Conservation (phyloP, 2,329 filamentous ascomycete genomes). For the Alternaria atra region DNA sequence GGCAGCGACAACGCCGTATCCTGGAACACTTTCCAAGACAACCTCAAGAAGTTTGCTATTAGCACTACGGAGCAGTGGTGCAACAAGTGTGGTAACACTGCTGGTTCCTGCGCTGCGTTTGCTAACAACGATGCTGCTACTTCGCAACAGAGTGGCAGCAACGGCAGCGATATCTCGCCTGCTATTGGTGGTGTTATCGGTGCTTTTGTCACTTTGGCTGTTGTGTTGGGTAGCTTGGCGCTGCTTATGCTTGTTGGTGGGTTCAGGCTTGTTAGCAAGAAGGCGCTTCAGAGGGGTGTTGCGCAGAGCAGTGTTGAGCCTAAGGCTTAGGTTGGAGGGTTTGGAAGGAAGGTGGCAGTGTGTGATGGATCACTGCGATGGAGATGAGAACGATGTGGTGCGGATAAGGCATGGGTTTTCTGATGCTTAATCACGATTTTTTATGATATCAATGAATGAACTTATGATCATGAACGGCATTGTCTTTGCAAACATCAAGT, state of each 20-base stretch:
- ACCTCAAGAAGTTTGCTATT: conserved; percentile 74
- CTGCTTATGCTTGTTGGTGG: conserved; percentile 65
- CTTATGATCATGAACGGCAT: neutral
- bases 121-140: conserved; percentile 26
- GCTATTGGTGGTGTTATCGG: conserved; percentile 84
- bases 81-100: conserved; percentile 74
- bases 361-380: too few species aligned
- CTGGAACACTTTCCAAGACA: conserved; percentile 73
- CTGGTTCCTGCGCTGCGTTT: conserved; percentile 69
- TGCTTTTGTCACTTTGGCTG: conserved; percentile 72
- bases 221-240: conserved; percentile 65
- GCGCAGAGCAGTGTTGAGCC: conserved; percentile 8
- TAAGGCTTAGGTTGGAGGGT: conserved; percentile 19
- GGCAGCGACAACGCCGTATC: conserved; percentile 64
- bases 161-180: conserved; percentile 64
- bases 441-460: neutral
- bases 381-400: neutral
- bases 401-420: neutral
- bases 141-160: conserved; percentile 25
- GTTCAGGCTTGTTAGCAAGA: conserved; percentile 67
- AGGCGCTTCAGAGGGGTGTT: conserved; percentile 40
- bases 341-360: too few species aligned
- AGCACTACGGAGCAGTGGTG: conserved; percentile 76
- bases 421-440: neutral
- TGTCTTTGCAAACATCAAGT: neutral